These are phyloP conservation scores for Eucalyptus leucophloia DNA, from an alignment of 345 rosid species.

Conservation along the genomic window DNA sequence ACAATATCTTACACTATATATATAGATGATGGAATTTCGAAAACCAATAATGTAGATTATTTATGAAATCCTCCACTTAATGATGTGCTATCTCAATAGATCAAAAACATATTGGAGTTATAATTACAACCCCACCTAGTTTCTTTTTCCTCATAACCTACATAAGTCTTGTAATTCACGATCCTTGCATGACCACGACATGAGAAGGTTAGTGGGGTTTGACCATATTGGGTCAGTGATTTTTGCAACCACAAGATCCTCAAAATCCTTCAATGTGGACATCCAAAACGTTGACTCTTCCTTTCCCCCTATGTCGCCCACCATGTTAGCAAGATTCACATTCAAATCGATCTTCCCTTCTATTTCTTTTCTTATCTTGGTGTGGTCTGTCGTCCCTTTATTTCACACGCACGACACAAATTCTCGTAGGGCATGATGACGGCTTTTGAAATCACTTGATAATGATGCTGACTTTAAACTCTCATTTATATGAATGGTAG, in stretches of 20 bases:
- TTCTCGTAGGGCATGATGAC: not conserved
- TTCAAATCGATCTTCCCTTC: not conserved
- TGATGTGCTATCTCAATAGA: not conserved
- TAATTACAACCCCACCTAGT: not conserved
- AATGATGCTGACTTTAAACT: not conserved
- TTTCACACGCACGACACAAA: not conserved
- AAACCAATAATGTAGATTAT: not conserved
- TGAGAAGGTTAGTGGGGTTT: not conserved
- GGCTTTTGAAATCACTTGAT: not conserved
- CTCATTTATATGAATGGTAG: not conserved
- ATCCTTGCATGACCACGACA: not conserved
- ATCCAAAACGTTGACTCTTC: not conserved
- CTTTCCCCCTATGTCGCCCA: not conserved
- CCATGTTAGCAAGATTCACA: not conserved
- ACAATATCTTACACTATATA: not conserved
- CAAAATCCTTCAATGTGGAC: not conserved
- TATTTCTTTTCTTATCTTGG: not conserved
- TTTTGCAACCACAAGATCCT: not conserved
- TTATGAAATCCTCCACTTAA: not conserved
- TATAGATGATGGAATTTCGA: not conserved
- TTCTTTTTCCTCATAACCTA: not conserved
- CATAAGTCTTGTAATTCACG: not conserved
- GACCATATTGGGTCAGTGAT: not conserved
- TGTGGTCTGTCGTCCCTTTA: not conserved
- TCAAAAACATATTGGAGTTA: not conserved